Base-by-base conservation (phyloP, 1,139 yeast species). In the Candida sojae region DNA sequence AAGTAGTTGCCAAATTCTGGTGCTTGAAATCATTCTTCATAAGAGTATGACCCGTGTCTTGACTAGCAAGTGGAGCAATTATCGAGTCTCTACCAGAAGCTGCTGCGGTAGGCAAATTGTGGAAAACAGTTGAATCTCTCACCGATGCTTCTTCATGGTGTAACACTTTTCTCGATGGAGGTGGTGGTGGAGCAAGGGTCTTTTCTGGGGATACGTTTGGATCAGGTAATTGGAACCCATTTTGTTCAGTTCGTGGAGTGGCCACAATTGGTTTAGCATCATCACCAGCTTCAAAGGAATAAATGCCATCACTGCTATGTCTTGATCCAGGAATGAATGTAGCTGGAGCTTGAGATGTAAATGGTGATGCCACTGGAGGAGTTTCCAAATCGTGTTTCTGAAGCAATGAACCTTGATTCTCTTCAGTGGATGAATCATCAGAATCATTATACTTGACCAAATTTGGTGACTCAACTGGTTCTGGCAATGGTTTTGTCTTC, bases 101-200 rank as follows among this genome's bases (percentile, higher is more conserved):
- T 43, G 77, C 70, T 6, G 80, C 68, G 48, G 64, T 69, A 43
- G 76, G 79, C 57, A 73, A 67, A 51, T 79, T 76, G 31, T 80
- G 79, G 66, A 83, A 84, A 9, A 47, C 44, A 79, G 63, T 53
- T 74, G 80, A 47, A 35, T 47, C 50, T 42, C 47, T 5, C 86
- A 81, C 55, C 28, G 46, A 45, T 17, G 43, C 33, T 13, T 39
- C 47, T 6, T 43, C 55, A 45, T 66, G 69, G 38, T 65, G 68
- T 3, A 60, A 63, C n/a, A 67, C 77, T 62, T 83, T 84, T 68
- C 91, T 79, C 0, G 91, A 75, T n/a, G 87, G 85, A 17, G 92
- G 92, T n/a, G 88, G 88, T 8, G 84, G 81, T 1, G 86, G 86
- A 32, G 55, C 53, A 36, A 49, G 46, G 17, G 52, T 45, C 34